These are phyloP conservation scores for Cylindrotheca fusiformis DNA, from an alignment of 108 stramenopile genomes.

Conservation along the genomic window DNA sequence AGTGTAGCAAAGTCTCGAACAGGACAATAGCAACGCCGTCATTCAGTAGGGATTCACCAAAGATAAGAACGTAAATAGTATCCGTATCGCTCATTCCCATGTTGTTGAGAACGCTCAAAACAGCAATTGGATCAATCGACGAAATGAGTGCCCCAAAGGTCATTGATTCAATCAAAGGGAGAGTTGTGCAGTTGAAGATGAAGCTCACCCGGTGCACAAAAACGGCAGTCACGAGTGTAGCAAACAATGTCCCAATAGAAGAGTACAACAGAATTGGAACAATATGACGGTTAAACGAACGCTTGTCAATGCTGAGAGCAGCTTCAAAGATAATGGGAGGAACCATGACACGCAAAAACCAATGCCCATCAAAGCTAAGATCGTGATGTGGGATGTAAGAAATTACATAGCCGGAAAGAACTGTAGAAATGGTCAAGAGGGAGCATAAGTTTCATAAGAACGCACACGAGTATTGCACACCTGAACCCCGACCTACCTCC, in stretches of 20 bases:
- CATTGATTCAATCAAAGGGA: slow-evolving; percentile 69
- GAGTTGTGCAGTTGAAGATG: slow-evolving; percentile 35
- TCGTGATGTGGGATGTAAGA: slow-evolving; percentile 73
- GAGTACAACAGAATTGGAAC: slow-evolving; percentile 81
- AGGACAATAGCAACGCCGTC: slow-evolving; percentile 89
- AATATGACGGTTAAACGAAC: slow-evolving; percentile 67
- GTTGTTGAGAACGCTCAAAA: slow-evolving; percentile 76
- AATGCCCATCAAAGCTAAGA: slow-evolving; percentile 79
- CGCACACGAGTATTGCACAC: not conserved
- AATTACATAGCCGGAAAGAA: slow-evolving; percentile 65
- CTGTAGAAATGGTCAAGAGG: too few species aligned
- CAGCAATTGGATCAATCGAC: slow-evolving; percentile 89
- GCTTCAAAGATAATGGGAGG: slow-evolving; percentile 93
- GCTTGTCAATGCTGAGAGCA: slow-evolving; percentile 81
- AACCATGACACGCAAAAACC: slow-evolving; percentile 87
- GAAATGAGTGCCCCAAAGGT: slow-evolving; percentile 88
- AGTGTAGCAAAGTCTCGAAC: slow-evolving; percentile 85
- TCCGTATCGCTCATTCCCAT: slow-evolving; percentile 82
- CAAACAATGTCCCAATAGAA: slow-evolving; percentile 74
- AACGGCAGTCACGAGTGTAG: slow-evolving; percentile 69
- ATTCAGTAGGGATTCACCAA: slow-evolving; percentile 94
- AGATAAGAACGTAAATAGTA: slow-evolving; percentile 78
- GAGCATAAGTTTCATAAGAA: too few species aligned
- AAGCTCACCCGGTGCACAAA: slow-evolving; percentile 65
- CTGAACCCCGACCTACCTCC: slow-evolving; percentile 61